Conservation (phyloP, 164 flowering plant genomes). For the Tetracentron sinense region DNA sequence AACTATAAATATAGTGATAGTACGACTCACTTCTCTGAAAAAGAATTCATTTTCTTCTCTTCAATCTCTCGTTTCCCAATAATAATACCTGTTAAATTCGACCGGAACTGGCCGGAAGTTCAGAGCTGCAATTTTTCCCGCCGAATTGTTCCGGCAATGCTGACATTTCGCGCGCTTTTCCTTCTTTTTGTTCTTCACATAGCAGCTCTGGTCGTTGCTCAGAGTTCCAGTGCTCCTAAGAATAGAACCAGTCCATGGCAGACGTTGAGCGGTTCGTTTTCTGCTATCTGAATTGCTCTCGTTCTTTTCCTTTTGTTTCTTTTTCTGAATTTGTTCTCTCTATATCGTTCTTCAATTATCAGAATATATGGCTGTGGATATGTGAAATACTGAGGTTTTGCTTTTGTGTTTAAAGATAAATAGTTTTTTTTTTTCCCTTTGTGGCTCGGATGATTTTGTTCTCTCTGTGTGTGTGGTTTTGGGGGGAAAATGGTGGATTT, state of each 20-base stretch:
- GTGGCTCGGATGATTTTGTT: neutral
- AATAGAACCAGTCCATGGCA: constrained; percentile 31
- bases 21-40: too few relatives aligned
- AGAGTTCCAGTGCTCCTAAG: constrained; percentile 37
- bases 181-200: constrained; percentile 15
- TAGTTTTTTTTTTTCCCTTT: too few relatives aligned
- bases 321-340: neutral
- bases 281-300: neutral
- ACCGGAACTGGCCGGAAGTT: constrained; percentile 10
- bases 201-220: constrained; percentile 39
- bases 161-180: constrained; percentile 14
- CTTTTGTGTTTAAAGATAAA: neutral
- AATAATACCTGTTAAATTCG: neutral
- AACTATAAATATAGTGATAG: too few relatives aligned
- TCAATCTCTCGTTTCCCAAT: neutral
- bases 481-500: too few relatives aligned
- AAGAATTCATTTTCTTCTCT: too few relatives aligned
- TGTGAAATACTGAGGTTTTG: neutral
- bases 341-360: neutral
- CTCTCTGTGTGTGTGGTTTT: neutral
- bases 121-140: constrained; percentile 6
- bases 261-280: constrained; percentile 48
- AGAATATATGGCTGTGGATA: neutral
- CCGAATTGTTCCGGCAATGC: constrained; percentile 40
- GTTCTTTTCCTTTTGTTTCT: neutral